Conservation (phyloP, 2,329 filamentous ascomycete species). For the Trichoderma sp. region DNA sequence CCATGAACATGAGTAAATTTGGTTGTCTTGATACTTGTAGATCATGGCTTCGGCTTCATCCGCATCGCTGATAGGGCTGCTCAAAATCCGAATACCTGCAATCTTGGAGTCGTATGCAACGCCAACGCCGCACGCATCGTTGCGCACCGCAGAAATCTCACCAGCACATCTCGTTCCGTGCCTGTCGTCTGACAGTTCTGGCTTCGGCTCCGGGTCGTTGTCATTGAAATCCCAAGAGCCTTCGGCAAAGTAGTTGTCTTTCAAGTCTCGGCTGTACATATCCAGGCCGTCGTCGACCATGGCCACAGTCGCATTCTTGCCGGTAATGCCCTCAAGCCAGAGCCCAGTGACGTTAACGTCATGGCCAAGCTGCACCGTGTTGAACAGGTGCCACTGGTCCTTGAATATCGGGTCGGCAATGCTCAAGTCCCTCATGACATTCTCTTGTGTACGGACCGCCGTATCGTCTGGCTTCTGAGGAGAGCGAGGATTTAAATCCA, state of each 20-base stretch:
- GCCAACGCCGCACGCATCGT: constrained; percentile 92
- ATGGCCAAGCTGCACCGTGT: constrained; percentile 76
- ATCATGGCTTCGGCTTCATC: constrained; percentile 94
- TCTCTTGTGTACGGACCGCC: constrained; percentile 58
- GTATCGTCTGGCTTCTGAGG: constrained; percentile 31
- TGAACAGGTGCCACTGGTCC: constrained; percentile 95
- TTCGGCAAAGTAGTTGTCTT: constrained; percentile 87
- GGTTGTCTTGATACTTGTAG: constrained; percentile 85
- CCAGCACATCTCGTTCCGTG: constrained; percentile 95
- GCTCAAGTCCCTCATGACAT: constrained; percentile 64
- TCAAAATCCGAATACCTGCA: constrained; percentile 89
- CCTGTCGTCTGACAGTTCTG: constrained; percentile 78
- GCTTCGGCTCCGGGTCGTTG: constrained; percentile 72
- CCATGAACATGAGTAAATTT: constrained; percentile 99
- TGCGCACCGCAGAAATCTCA: constrained; percentile 88
- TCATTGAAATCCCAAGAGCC: constrained; percentile 99
- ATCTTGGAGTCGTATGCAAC: constrained; percentile 92
- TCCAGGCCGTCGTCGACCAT: constrained; percentile 97
- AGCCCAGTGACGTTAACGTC: constrained; percentile 96
- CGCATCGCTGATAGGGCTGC: constrained; percentile 83
- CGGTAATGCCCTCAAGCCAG: constrained; percentile 89
- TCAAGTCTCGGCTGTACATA: constrained; percentile 91
- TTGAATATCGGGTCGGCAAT: constrained; percentile 90
- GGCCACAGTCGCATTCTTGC: constrained; percentile 83
- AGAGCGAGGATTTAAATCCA: constrained; percentile 26